Evolutionary conservation across 169 alveolate genomes (phyloP), one percentile per base, ranked within the genome.

Genomic region (Plasmodium reichenowi): DNA sequence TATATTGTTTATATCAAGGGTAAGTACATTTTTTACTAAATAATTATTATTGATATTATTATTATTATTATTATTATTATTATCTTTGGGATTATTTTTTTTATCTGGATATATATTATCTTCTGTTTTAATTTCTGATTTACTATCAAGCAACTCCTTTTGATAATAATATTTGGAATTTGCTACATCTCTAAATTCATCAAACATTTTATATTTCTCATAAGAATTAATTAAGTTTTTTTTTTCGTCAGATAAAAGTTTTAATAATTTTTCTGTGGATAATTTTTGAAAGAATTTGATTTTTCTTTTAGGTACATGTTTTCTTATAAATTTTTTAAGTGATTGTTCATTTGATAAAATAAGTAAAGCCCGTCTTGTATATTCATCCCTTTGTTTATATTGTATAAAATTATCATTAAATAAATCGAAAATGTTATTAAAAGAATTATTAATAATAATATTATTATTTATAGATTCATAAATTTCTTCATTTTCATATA

Each of bases 151-250:
- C 29, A 83, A 47, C 13, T 63, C 60, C 43, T 58, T 68, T 22
- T 83, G 85, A 72, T 83, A 83, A 83, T 58, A 70, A 83, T 83
- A 83, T 63, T 83, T 83, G n/a, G 91, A 83, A 83, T 83, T 83
- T 4, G 72, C 76, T 68, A 83, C 91, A 59, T 83, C 91, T 6
- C 91, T 80, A 63, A 83, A 68, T 17, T 83, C 50, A 32, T 67
- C 74, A 54, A 83, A 68, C 73, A 56, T 68, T 83, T 68, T 43
- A 15, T 48, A 68, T 56, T 83, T 83, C 3, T 83, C 60, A 60
- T 15, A 83, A 54, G 91, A 56, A 32, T 83, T 83, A 68, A 83
- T 83, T 70, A 83, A 68, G 43, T 83, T 83, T 12, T 26, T 83
- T 56, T 50, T 83, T 83, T 83, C 91, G 0, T 50, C 47, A 15